phyloP scores from a whole-genome alignment of 75 land plant genomes.

The Cunninghamia lanceolata region DNA sequence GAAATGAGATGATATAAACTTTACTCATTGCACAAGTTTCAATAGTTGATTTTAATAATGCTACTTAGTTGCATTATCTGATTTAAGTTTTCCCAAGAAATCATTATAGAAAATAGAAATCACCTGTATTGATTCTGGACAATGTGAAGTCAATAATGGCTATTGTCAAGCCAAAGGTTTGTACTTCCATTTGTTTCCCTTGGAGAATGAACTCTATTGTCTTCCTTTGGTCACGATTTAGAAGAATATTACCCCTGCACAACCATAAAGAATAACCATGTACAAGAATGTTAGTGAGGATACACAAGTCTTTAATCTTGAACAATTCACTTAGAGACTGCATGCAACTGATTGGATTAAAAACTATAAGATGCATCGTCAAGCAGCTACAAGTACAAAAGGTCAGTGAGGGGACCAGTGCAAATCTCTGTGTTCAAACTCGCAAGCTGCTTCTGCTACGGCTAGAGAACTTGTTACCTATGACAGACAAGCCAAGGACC shows the following conservation, averaged over 20 bases:
- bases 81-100: background rate
- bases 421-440: conserved; percentile 95
- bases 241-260: conserved; percentile 87
- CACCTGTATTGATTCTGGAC: conserved; percentile 88
- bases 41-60: background rate
- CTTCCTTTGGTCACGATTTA: conserved; percentile 36
- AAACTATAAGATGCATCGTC: background rate
- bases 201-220: conserved; percentile 44
- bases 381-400: background rate
- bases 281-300: background rate
- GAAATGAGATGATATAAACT: background rate
- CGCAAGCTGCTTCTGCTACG: conserved; percentile 88
- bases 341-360: background rate
- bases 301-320: background rate
- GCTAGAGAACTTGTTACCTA: conserved; percentile 86
- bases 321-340: background rate
- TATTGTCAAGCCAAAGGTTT: conserved; percentile 59
- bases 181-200: conserved; percentile 46
- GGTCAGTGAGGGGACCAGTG: conserved; percentile 56
- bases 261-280: background rate
- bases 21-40: background rate
- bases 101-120: background rate
- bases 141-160: conserved; percentile 92
- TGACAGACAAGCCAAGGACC: background rate
- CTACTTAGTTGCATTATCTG: background rate